Base-by-base conservation (phyloP, 2,329 filamentous ascomycete genomes). In the Ceratocystis albifundus region DNA sequence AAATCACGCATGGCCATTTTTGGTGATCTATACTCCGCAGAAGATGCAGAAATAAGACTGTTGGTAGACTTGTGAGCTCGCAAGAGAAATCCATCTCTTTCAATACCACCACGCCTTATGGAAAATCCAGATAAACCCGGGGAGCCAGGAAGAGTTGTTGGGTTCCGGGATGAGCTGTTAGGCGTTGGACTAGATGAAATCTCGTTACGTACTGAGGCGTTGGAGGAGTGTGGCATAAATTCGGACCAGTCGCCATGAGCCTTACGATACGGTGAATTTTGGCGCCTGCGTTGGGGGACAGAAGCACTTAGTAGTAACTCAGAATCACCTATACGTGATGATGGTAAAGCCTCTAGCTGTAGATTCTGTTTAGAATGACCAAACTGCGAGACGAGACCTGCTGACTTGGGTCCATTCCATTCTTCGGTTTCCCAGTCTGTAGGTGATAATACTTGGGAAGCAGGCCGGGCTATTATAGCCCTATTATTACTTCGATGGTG, bases 361-460 rank as follows among this genome's bases (percentile, higher is more conserved):
- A 53, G 61, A 25, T 61, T 53, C 5, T 41, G 50, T 4, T 57
- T 53, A 3, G 64, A 59, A 17, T 57, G 28, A 2, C 48, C 46
- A 30, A 62, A 50, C 10, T 61, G 59, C 3, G 63, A 57, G 12
- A 64, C 53, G 3, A 63, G 55, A 12, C 41, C 41, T 3, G 48
- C 44, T 30, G 66, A 66, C 3, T 50, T 32, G 20, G 57, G 53
- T 0, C 62, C 53, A n/a, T 48, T 59, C 15, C 62, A 48, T 25
- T 65, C 61, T 12, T 68, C 66, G 6, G 45, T n/a, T 15, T 68
- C 66, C 66, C 66, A 68, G 2, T 17, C 48, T 10, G 63, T 32
- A 8, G 53, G 64, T 28, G 41, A 48, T 22, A 57, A n/a, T 2
- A 45, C 53, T 36, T 68, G 48, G 22, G 61, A 59, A 20, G 63